phyloP scores from a whole-genome alignment of 352 stramenopile genomes.

The Pythium chondricola region DNA sequence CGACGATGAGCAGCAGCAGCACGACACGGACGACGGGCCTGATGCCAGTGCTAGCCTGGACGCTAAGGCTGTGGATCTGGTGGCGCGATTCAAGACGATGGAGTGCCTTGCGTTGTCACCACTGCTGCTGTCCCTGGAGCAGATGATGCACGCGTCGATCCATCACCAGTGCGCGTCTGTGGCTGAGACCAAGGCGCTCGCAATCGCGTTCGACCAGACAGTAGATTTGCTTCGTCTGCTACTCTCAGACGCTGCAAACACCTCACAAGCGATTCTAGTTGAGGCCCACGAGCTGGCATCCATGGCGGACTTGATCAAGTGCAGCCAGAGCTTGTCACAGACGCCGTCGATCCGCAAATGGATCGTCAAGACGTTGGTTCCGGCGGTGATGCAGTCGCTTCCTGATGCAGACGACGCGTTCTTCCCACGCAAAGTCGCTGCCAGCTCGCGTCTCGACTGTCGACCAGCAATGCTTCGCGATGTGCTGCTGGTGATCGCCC shows the following conservation, averaged over 20 bases:
- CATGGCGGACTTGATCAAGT: background rate
- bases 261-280: background rate
- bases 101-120: slow-evolving; percentile 20
- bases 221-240: slow-evolving; percentile 2
- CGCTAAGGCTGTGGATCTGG: background rate
- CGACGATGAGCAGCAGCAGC: slow-evolving; percentile 7
- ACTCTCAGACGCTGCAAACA: background rate
- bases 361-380: slow-evolving; percentile 1
- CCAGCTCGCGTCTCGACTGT: background rate
- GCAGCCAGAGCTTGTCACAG: background rate
- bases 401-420: background rate
- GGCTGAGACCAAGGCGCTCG: slow-evolving; percentile 22
- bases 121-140: slow-evolving; percentile 34
- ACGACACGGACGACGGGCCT: slow-evolving; percentile 1
- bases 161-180: slow-evolving; percentile 43
- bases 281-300: background rate
- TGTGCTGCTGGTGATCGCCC: slow-evolving; percentile 32
- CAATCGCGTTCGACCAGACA: slow-evolving; percentile 9
- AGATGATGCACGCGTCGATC: slow-evolving; percentile 46
- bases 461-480: slow-evolving; percentile 18
- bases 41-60: too few species aligned
- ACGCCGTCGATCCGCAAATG: background rate
- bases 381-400: slow-evolving; percentile 10
- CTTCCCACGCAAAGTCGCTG: background rate
- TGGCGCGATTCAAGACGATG: slow-evolving; percentile 15